phyloP scores from a whole-genome alignment of 2,329 filamentous ascomycete species.

The Cladosporium sp. region DNA sequence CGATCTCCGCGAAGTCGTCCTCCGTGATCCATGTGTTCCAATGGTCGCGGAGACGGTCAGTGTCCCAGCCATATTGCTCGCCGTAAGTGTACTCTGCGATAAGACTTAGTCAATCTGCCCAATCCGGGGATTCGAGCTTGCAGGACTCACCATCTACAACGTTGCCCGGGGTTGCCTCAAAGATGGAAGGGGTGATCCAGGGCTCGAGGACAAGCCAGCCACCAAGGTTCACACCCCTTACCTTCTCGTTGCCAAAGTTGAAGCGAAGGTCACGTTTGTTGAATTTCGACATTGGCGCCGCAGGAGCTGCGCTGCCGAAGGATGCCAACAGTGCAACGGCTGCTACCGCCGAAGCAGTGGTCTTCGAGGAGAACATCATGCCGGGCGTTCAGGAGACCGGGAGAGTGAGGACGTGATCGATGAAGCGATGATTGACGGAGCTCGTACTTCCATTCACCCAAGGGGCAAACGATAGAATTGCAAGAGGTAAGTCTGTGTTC shows the following conservation, averaged over 20 bases:
- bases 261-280: conserved; percentile 26
- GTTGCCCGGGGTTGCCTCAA: conserved; percentile 35
- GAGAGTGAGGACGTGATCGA: not conserved
- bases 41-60: conserved; percentile 39
- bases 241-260: conserved; percentile 49
- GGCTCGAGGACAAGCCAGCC: conserved; percentile 61
- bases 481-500: not conserved
- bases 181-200: conserved; percentile 58
- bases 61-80: conserved; percentile 9
- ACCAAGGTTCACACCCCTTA: conserved; percentile 57
- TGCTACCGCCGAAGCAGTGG: conserved; percentile 15
- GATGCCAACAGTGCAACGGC: conserved; percentile 21
- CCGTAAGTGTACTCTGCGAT: conserved; percentile 26
- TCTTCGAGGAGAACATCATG: conserved; percentile 18
- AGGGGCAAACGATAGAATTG: not conserved
- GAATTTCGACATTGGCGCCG: conserved; percentile 16
- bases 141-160: conserved; percentile 38
- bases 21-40: conserved; percentile 48
- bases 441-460: conserved; percentile 2
- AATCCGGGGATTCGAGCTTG: not conserved
- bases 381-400: not conserved
- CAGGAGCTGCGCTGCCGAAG: conserved; percentile 18
- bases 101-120: not conserved
- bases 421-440: not conserved
- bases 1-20: conserved; percentile 53